Percentiles rank a stretch among this genome's conserved stretches.
Conservation (phyloP, 495 filamentous ascomycete species). For the Staphylotrichum longicolle region DNA sequence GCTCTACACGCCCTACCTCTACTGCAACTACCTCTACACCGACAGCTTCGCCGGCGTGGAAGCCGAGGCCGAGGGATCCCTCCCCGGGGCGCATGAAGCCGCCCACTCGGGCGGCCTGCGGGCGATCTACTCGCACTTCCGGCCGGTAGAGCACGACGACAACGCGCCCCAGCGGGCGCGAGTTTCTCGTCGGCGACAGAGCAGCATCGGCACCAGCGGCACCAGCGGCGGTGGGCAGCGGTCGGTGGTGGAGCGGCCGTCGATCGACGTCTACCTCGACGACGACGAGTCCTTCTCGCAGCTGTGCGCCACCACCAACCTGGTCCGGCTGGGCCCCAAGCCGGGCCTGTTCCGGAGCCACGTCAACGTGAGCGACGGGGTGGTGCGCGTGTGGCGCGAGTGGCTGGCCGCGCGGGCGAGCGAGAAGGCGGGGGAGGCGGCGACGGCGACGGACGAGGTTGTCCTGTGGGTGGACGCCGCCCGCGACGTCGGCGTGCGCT, state of each 20-base stretch:
- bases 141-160: conserved; percentile 53
- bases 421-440: conserved; percentile 16
- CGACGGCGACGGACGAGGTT: conserved; percentile 2
- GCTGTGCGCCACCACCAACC: conserved; percentile 62
- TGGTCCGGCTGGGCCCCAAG: conserved; percentile 64
- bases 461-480: conserved; percentile 59
- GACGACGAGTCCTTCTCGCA: conserved; percentile 68
- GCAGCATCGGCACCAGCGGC: conserved; percentile 17
- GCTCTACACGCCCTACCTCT: conserved; percentile 64
- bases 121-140: conserved; percentile 55
- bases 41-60: conserved; percentile 46
- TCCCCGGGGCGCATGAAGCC: neutral
- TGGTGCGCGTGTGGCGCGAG: conserved; percentile 63
- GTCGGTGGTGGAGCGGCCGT: conserved; percentile 37
- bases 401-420: conserved; percentile 57
- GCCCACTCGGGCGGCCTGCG: conserved; percentile 25
- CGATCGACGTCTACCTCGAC: conserved; percentile 63
- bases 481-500: conserved; percentile 56
- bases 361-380: conserved; percentile 60
- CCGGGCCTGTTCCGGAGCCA: conserved; percentile 58
- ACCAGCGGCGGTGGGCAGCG: conserved; percentile 8
- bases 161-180: conserved; percentile 37
- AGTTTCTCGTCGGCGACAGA: conserved; percentile 30
- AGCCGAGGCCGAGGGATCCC: conserved; percentile 35
- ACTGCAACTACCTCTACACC: conserved; percentile 66